These are phyloP conservation scores for Gillenia trifoliata DNA, from an alignment of 306 rosid genomes.

Conservation along the genomic window DNA sequence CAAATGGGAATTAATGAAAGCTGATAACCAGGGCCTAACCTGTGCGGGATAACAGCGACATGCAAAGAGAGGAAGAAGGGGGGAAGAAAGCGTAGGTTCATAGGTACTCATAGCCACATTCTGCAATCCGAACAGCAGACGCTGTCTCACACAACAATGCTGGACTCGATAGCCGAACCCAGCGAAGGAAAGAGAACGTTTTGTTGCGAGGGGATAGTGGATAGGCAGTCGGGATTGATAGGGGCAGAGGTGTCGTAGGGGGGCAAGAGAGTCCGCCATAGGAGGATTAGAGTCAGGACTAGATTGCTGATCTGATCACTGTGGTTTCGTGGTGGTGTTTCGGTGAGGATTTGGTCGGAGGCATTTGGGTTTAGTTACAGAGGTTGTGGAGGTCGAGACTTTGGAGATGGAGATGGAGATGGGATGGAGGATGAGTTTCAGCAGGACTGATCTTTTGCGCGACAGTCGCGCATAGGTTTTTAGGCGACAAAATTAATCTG, in stretches of 20 bases:
- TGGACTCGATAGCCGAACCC: conserved; percentile 54
- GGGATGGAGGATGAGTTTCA: neutral
- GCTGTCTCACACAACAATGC: conserved; percentile 75
- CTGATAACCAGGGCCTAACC: conserved; percentile 14
- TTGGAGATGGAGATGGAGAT: neutral
- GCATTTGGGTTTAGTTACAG: conserved; percentile 11
- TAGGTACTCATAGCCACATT: conserved; percentile 80
- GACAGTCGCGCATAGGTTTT: no score
- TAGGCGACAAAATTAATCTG: no score
- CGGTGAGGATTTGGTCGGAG: conserved; percentile 5
- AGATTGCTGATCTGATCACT: conserved; percentile 56
- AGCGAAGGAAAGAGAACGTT: conserved; percentile 27
- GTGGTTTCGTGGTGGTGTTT: conserved; percentile 12
- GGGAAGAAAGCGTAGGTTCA: conserved; percentile 79
- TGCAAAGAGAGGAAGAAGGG: conserved; percentile 60
- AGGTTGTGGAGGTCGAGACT: neutral
- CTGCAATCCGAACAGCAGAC: conserved; percentile 61
- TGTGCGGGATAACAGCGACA: conserved; percentile 45
- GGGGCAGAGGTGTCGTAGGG: conserved; percentile 92
- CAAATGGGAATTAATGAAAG: neutral
- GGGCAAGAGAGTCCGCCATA: conserved; percentile 47
- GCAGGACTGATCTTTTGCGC: neutral
- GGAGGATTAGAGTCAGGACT: conserved; percentile 39
- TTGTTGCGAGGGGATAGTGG: neutral
- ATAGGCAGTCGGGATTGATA: conserved; percentile 51